phyloP scores from a whole-genome alignment of 2,329 filamentous ascomycete genomes.

The Neonectria magnoliae region DNA sequence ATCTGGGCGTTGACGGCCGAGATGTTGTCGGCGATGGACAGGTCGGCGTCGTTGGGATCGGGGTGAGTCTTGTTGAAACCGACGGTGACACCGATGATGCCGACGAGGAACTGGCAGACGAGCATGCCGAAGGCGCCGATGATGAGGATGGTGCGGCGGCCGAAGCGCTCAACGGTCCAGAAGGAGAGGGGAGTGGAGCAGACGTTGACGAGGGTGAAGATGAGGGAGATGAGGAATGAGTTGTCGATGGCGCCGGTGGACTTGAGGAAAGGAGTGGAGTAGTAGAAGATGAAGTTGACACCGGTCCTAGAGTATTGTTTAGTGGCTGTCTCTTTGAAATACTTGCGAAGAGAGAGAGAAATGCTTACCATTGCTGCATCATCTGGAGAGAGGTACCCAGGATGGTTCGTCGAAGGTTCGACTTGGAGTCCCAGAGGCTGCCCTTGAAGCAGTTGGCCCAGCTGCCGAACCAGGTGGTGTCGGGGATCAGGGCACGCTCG shows the following conservation, averaged over 20 bases:
- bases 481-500: constrained; percentile 75
- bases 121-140: constrained; percentile 84
- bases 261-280: constrained; percentile 85
- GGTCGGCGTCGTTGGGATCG: constrained; percentile 54
- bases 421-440: constrained; percentile 69
- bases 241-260: constrained; percentile 79
- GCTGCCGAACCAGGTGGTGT: constrained; percentile 70
- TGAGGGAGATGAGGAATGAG: constrained; percentile 83
- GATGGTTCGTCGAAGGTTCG: constrained; percentile 76
- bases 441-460: constrained; percentile 78
- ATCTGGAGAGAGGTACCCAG: constrained; percentile 79
- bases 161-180: constrained; percentile 83
- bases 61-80: constrained; percentile 62
- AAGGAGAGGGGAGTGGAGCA: constrained; percentile 87
- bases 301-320: constrained; percentile 56
- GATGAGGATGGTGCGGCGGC: constrained; percentile 83
- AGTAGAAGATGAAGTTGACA: constrained; percentile 95
- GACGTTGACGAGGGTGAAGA: constrained; percentile 91
- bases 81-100: constrained; percentile 74
- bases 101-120: constrained; percentile 87
- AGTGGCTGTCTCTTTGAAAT: not conserved
- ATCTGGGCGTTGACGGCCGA: constrained; percentile 75
- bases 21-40: constrained; percentile 61
- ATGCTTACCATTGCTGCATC: constrained; percentile 74
- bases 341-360: not conserved